phyloP scores from a whole-genome alignment of 768 basidiomycete genomes.

The Asterophora lycoperdoides region DNA sequence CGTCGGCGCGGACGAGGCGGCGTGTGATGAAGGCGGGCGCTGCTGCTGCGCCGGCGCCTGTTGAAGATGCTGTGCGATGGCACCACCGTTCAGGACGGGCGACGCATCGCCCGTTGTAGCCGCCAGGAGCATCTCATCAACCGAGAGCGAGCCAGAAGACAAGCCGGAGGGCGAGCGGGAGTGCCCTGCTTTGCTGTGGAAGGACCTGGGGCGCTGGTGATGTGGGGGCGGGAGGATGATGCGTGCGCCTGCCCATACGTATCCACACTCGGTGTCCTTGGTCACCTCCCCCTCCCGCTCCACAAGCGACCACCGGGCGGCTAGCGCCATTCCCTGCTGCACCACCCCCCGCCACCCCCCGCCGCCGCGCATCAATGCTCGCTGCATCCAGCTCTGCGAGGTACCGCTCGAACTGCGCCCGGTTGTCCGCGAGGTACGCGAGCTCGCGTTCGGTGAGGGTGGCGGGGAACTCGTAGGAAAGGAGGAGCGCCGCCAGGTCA shows the following conservation, averaged over 20 bases:
- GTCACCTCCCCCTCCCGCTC: constrained; percentile 5
- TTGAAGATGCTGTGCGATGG: no score
- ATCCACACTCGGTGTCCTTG: constrained; percentile 24
- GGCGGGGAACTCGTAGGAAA: constrained; percentile 48
- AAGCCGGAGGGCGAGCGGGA: constrained; percentile 30
- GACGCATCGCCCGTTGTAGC: constrained; percentile 29
- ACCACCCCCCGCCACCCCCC: no score
- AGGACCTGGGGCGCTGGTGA: no score
- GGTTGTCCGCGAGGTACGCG: constrained; percentile 41
- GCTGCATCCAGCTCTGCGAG: constrained; percentile 42
- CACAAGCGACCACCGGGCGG: background rate
- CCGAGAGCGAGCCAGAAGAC: constrained; percentile 32
- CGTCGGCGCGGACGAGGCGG: no score
- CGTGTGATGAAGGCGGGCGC: no score
- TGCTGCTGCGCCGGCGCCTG: no score
- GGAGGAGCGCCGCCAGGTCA: constrained; percentile 30
- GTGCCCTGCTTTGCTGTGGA: constrained; percentile 11
- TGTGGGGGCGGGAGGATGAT: constrained; percentile 19
- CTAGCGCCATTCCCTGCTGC: constrained; percentile 13
- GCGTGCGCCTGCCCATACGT: constrained; percentile 21
- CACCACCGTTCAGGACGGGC: background rate
- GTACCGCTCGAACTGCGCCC: constrained; percentile 47
- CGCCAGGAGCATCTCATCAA: constrained; percentile 43
- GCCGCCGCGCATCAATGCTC: constrained; percentile 47
- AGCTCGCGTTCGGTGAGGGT: constrained; percentile 51